Base-by-base conservation (phyloP, 75 land plant genomes). In the Selaginella tamariscina region DNA sequence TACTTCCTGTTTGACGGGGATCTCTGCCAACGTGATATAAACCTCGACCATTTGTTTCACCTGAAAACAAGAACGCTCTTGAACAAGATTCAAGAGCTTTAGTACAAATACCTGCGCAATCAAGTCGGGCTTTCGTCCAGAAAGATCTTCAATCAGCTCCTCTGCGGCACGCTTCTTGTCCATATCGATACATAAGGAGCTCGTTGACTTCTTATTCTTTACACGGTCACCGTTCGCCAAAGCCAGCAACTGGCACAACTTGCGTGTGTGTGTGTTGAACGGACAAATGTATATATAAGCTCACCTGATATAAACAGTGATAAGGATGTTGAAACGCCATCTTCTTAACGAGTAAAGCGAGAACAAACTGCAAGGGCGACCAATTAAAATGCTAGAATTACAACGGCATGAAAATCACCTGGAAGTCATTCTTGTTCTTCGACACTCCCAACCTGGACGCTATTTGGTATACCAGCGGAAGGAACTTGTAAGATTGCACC, bases 191-290 rank as follows among this genome's bases (percentile, higher is more conserved):
- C 91, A 80, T 79, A 95, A 95, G 11, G 93, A 85, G 67, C 70
- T 88, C 74, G 78, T 91, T 63, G 78, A 86, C 29, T 88, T 82
- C 70, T 88, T 97, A 56, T 91, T 97, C 75, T 95, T 95, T 55
- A 95, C 80, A 32, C 99, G 97, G 62, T 95, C 97, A 70, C 99
- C 99, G 79, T 95, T 95, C 62, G 93, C 89, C 54, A 95, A 67
- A 64, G 99, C 99, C 29, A 95, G 70, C 65, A 95, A 76, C 99
- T 94, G 57, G 8, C n/a, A n/a, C n/a, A n/a, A n/a, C n/a, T n/a
- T n/a, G n/a, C n/a, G n/a, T n/a, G n/a, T n/a, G n/a, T n/a, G n/a
- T n/a, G n/a, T n/a, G n/a, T 39, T 5, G 49, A 39, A 39, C 11
- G 49, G 11, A 39, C 49, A 39, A 5, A 39, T 5, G 11, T 39